phyloP scores from a whole-genome alignment of 2,329 filamentous ascomycete genomes.

The Biscogniauxia marginata region DNA sequence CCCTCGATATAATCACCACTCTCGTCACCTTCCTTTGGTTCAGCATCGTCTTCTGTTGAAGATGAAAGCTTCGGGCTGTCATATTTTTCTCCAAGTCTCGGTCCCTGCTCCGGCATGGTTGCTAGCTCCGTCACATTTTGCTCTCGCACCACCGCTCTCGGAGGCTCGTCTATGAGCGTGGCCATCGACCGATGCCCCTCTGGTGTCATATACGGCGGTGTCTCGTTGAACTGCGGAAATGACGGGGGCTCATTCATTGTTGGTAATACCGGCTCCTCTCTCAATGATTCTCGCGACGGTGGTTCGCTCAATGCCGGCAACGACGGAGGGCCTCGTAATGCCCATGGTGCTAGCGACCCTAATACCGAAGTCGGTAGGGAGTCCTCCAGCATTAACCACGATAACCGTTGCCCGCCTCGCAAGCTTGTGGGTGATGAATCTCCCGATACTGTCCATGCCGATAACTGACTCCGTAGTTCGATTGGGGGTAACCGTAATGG shows the following conservation, averaged over 20 bases:
- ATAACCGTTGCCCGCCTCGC: not conserved
- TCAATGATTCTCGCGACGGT: not conserved
- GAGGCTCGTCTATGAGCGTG: not conserved
- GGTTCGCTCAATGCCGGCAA: not conserved
- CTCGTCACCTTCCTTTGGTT: constrained; percentile 17
- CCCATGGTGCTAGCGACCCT: not conserved
- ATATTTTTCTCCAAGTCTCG: not conserved
- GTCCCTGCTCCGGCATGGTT: not conserved
- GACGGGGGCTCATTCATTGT: not conserved
- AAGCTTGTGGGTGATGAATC: not conserved
- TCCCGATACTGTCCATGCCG: not conserved
- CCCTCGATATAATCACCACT: constrained; percentile 27
- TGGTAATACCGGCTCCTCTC: not conserved
- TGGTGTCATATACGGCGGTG: not conserved
- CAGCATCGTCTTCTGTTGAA: not conserved
- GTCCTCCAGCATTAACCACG: not conserved
- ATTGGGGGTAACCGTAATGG: not conserved
- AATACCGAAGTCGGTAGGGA: not conserved
- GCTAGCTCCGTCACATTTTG: not conserved
- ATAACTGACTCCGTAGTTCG: not conserved
- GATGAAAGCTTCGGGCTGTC: not conserved
- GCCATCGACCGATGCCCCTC: not conserved
- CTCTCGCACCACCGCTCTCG: not conserved
- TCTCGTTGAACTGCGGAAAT: not conserved
- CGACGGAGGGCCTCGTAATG: not conserved